Conservation (phyloP, 768 basidiomycete genomes). For the Suillus alpinus region DNA sequence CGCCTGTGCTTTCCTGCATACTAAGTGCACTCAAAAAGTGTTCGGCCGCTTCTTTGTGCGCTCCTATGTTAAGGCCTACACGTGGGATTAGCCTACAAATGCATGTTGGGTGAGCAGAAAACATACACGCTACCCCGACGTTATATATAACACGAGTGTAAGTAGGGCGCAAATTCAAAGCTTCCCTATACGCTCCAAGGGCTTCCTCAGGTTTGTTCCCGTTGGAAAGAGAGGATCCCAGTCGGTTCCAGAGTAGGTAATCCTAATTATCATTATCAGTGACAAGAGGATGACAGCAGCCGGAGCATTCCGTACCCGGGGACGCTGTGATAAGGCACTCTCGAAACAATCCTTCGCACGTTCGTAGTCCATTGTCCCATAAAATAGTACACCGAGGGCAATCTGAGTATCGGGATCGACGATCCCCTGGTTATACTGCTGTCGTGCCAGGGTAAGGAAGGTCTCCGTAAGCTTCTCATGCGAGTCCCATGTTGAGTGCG, state of each 20-base stretch:
- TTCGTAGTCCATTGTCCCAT: conserved; percentile 82
- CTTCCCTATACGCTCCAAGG: conserved; percentile 84
- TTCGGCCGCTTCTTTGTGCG: conserved; percentile 92
- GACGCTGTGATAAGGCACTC: conserved; percentile 75
- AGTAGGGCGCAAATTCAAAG: conserved; percentile 85
- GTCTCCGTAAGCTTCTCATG: conserved; percentile 76
- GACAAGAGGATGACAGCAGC: background rate
- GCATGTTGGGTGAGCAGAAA: background rate
- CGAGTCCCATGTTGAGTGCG: conserved; percentile 75
- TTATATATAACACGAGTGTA: conserved; percentile 98
- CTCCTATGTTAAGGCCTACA: conserved; percentile 91
- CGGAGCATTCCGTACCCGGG: conserved; percentile 47
- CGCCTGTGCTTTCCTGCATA: conserved; percentile 67
- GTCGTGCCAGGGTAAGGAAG: conserved; percentile 79
- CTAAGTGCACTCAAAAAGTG: conserved; percentile 86
- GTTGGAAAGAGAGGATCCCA: conserved; percentile 93
- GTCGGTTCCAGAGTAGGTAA: conserved; percentile 92
- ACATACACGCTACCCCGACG: conserved; percentile 94
- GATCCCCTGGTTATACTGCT: conserved; percentile 70
- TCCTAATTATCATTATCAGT: conserved; percentile 46
- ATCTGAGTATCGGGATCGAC: conserved; percentile 92
- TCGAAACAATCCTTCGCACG: conserved; percentile 94
- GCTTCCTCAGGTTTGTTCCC: conserved; percentile 94
- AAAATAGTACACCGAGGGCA: conserved; percentile 90
- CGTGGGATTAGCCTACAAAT: conserved; percentile 6